Evolutionary conservation across 441 rosid species (phyloP).

Genomic region (Raphanus hybrid): DNA sequence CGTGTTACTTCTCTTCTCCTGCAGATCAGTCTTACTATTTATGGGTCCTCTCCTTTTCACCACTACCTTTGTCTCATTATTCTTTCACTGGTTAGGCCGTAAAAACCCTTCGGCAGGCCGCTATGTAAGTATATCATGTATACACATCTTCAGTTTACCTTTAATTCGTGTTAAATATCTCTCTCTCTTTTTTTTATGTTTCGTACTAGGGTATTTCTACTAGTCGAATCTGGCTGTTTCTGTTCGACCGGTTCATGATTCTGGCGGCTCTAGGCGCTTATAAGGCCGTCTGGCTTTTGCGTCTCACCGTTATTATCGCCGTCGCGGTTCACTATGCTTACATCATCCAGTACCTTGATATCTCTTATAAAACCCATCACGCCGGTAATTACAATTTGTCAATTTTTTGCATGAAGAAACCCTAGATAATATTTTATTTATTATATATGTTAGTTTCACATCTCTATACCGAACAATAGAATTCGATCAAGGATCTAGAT

Average conservation of each 20-base stretch:
- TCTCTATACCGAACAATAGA: neutral
- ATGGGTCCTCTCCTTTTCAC: neutral
- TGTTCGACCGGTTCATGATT: constrained; percentile 10
- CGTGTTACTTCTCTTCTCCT: neutral
- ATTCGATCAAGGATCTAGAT: neutral
- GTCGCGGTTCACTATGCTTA: constrained; percentile 4
- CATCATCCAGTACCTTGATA: constrained; percentile 12
- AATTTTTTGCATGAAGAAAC: neutral
- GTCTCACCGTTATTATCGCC: neutral
- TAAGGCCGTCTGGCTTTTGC: neutral
- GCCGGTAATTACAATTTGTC: neutral
- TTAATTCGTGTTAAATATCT: neutral
- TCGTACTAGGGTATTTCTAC: constrained; percentile 6
- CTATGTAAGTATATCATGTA: constrained; percentile 19
- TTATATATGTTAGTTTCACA: neutral
- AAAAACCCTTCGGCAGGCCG: neutral
- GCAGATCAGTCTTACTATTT: neutral
- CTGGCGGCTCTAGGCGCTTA: constrained; percentile 1
- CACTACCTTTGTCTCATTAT: neutral
- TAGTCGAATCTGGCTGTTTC: constrained; percentile 3
- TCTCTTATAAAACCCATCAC: neutral
- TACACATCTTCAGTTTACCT: neutral
- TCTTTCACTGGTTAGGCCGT: constrained; percentile 7
- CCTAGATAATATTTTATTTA: neutral
- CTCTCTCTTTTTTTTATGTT: neutral